Base-by-base conservation (phyloP, 2,329 filamentous ascomycete species). In the Penicillium capsulatum region DNA sequence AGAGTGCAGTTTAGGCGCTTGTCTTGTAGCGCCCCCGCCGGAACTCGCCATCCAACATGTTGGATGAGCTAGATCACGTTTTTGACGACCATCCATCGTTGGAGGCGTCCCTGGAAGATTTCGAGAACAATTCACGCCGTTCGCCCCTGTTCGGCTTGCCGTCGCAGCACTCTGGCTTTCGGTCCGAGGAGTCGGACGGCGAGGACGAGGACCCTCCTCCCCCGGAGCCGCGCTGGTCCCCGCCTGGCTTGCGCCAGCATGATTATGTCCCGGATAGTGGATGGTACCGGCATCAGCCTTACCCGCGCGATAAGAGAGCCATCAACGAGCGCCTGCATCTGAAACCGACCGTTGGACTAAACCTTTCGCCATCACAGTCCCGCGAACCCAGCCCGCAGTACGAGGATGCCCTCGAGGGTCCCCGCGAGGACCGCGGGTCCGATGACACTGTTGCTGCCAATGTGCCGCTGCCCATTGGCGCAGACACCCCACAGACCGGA, bases 161-260 rank as follows among this genome's bases (percentile, higher is more conserved):
- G 11, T 79, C 75, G 34, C 75, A 79, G 50, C 78, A 81, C 60
- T 83, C 79, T 27, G 79, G 75, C 55, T 83, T 83, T 68, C 74
- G 77, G 51, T 81, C 71, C 11, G 68, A 68, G 35, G 66, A 70
- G 24, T 69, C 75, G 33, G 73, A 75, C 17, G 50, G 55, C 39
- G 57, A 66, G 38, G 48, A 63, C 19, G 64, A 61, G 26, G 66
- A 65, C 17, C 58, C 59, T 26, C 50, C 50, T 3, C 45, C 55
- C 22, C 61, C 58, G 38, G 72, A 74, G 34, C 77, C 19, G 9
- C 9, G 77, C 20, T 84, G 79, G 78, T 81, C 78, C 37, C 81
- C 81, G 28, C 81, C 81, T 2, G 79, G 79, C 9, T 81, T 80
- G 72, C 72, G 77, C 44, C 59, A 63, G 17, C 57, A 59, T 40